Evolutionary conservation across 192 early-diverging fungal genomes (phyloP).

Genomic region (Bifiguratus adelaidae): DNA sequence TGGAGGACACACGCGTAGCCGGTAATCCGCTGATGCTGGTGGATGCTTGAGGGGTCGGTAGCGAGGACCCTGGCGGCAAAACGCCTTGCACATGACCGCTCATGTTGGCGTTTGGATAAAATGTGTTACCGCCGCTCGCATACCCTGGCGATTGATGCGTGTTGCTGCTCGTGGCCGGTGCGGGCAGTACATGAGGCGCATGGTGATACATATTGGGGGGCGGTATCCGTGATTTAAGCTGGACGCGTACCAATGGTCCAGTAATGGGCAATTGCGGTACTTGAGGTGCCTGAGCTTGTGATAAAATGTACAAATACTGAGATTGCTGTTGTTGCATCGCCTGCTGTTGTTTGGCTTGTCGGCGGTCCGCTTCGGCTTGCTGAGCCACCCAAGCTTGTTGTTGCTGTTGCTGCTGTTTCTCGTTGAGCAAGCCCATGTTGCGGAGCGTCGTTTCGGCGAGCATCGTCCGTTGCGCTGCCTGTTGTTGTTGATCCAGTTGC

Average conservation of each 20-base stretch:
- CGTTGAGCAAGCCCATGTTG: slow-evolving; percentile 12
- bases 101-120: too few relatives aligned
- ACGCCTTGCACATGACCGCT: too few relatives aligned
- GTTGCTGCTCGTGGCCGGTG: neutral
- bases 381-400: slow-evolving; percentile 1
- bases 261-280: slow-evolving; percentile 11
- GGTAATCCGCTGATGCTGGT: too few relatives aligned
- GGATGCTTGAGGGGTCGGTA: too few relatives aligned
- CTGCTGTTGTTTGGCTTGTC: slow-evolving; percentile 1
- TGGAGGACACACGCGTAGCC: too few relatives aligned
- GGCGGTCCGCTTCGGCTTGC: slow-evolving; percentile 4
- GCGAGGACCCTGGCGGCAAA: too few relatives aligned
- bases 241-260: slow-evolving; percentile 17
- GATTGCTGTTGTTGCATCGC: slow-evolving; percentile 8
- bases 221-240: slow-evolving; percentile 13
- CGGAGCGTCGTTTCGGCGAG: slow-evolving; percentile 13
- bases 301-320: slow-evolving; percentile 12
- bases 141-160: too few relatives aligned
- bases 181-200: slow-evolving; percentile 2
- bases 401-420: slow-evolving; percentile 7
- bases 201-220: slow-evolving; percentile 6
- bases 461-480: slow-evolving; percentile 11
- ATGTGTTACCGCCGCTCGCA: too few relatives aligned
- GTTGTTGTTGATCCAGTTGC: neutral
- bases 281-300: slow-evolving; percentile 20